Conservation (phyloP, 2,329 filamentous ascomycete species). For the Nemania abortiva region DNA sequence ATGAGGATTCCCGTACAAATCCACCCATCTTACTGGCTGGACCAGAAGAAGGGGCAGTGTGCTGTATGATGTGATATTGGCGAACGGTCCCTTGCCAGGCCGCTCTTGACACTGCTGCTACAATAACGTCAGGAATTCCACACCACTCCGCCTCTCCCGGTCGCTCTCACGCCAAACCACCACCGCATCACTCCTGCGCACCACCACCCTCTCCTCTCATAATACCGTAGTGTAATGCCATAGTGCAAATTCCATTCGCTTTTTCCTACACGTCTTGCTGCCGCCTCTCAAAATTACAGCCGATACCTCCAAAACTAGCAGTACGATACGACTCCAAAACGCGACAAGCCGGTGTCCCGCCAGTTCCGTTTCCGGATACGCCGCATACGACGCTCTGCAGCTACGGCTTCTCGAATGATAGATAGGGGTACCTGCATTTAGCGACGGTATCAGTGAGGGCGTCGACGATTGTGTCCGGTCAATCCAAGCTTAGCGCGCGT, state of each 20-base stretch:
- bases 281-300: neutral
- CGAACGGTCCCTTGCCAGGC: neutral
- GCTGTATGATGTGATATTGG: slow-evolving; percentile 18
- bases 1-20: neutral
- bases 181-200: slow-evolving; percentile 4
- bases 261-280: slow-evolving; percentile 18
- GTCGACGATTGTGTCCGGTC: neutral
- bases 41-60: neutral
- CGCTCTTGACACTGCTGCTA: neutral
- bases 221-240: slow-evolving; percentile 13
- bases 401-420: slow-evolving; percentile 13
- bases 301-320: neutral
- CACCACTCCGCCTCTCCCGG: slow-evolving; percentile 23
- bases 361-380: slow-evolving; percentile 19
- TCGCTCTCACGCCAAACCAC: slow-evolving; percentile 15
- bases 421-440: neutral
- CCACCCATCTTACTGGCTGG: slow-evolving; percentile 9
- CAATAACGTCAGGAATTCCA: slow-evolving; percentile 12
- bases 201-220: neutral
- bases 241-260: slow-evolving; percentile 36
- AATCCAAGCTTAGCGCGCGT: neutral
- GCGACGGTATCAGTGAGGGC: neutral
- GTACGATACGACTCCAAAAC: slow-evolving; percentile 2
- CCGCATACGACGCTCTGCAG: neutral
- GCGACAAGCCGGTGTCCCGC: slow-evolving; percentile 11